Evolutionary conservation across 345 rosid genomes (phyloP), one percentile per base, ranked within the genome.

Genomic region (Gossypium mustelinum): DNA sequence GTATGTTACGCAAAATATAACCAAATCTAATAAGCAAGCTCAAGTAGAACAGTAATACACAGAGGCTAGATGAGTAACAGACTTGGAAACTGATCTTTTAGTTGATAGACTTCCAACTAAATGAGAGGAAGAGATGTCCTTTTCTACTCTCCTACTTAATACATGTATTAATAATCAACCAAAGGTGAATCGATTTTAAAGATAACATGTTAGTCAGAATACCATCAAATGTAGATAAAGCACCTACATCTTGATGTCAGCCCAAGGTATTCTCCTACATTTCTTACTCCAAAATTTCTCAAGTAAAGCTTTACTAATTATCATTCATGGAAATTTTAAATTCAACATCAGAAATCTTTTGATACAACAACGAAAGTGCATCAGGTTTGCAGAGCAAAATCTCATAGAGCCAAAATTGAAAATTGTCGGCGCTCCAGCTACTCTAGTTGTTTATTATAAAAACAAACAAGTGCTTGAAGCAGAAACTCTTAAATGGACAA

Each of bases 1-100:
- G 79, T 10, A 79, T 39, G 27, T 65, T 61, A 63, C 72, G 76
- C 8, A 27, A 62, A 2, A 45, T 45, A 67, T 20, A n/a, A 66
- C 52, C 52, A 13, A 47, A 67, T 22, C 8, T 12, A 20, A 45
- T 6, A 67, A 45, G 12, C 47, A 62, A 16, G 67, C 47, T 62
- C 67, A 29, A 62, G 9, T 14, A 34, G 10, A 13, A 22, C 3
- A 45, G n/a, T 16, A 67, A 67, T 22, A 51, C 10, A 47, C 39
- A 67, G 34, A 44, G 48, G 70, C 55, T 45, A 67, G 3, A 67
- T 52, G 45, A 44, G 70, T 66, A 63, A 63, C 47, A 16, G 7
- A 44, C 12, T 43, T 65, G 1, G 27, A 66, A 44, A 44, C 25
- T 44, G 45, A 18, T 43, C 0, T 11, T 65, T 18, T 43, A 24